phyloP scores from a whole-genome alignment of 495 filamentous ascomycete species.

The Penicillium lividum region DNA sequence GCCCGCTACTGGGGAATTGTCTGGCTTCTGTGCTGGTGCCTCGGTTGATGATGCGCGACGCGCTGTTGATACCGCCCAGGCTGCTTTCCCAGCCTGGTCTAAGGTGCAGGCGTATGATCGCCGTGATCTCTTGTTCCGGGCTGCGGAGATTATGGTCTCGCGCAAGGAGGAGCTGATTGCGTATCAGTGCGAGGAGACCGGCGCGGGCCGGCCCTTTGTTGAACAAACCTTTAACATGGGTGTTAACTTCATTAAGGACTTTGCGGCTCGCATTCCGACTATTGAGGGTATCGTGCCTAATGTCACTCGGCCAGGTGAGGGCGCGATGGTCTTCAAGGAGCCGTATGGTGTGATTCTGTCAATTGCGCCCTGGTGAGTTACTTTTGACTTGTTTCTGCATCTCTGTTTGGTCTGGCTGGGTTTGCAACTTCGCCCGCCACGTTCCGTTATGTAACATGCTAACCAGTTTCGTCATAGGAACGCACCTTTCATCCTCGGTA shows the following conservation, averaged over 20 bases:
- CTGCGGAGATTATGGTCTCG: slow-evolving; percentile 64
- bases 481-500: slow-evolving; percentile 62
- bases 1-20: slow-evolving; percentile 60
- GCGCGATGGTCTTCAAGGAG: slow-evolving; percentile 75
- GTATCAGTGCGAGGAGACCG: slow-evolving; percentile 72
- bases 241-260: slow-evolving; percentile 65
- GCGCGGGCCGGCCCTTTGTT: slow-evolving; percentile 50
- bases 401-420: background rate
- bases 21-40: slow-evolving; percentile 64
- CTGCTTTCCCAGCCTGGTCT: slow-evolving; percentile 72
- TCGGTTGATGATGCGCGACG: slow-evolving; percentile 68
- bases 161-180: slow-evolving; percentile 62
- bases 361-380: slow-evolving; percentile 77
- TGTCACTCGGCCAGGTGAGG: slow-evolving; percentile 51
- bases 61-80: slow-evolving; percentile 55
- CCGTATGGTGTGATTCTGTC: slow-evolving; percentile 79
- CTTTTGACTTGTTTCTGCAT: slow-evolving; percentile 2
- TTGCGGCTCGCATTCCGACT: slow-evolving; percentile 63
- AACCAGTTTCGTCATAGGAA: slow-evolving; percentile 47
- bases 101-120: slow-evolving; percentile 60
- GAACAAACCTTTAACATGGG: slow-evolving; percentile 64
- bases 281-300: slow-evolving; percentile 65
- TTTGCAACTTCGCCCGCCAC: background rate
- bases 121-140: slow-evolving; percentile 70
- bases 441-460: slow-evolving; percentile 8